phyloP scores from a whole-genome alignment of 208 protist species.

The Trypanosomatidae sp. region DNA sequence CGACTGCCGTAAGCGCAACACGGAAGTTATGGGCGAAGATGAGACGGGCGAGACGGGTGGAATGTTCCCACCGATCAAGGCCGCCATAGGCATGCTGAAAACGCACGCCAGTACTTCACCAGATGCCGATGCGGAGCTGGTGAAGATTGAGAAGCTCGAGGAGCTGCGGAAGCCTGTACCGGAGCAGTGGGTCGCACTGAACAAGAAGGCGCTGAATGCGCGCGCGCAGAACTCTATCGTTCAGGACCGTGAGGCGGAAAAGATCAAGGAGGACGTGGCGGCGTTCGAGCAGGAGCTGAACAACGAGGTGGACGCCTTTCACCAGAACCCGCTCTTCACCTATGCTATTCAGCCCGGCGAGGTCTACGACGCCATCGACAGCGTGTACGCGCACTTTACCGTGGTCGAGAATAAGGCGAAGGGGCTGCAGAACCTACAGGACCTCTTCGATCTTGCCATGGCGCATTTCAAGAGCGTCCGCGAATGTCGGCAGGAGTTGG shows the following conservation, averaged over 20 bases:
- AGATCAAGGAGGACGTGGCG: constrained; percentile 88
- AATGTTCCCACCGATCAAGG: constrained; percentile 92
- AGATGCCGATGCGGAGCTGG: constrained; percentile 74
- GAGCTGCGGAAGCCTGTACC: constrained; percentile 92
- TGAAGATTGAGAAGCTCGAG: constrained; percentile 91
- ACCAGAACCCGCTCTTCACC: constrained; percentile 83
- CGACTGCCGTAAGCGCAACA: constrained; percentile 88
- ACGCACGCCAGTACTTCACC: constrained; percentile 80
- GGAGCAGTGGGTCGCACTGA: constrained; percentile 89
- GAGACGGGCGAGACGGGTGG: constrained; percentile 82
- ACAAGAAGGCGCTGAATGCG: constrained; percentile 94
- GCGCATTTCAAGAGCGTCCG: constrained; percentile 94
- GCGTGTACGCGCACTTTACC: constrained; percentile 76
- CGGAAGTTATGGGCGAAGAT: constrained; percentile 82
- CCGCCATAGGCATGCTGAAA: constrained; percentile 92
- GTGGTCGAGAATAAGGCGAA: constrained; percentile 88
- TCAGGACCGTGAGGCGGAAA: constrained; percentile 92
- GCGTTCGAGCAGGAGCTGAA: constrained; percentile 79
- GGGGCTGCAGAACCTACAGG: constrained; percentile 91
- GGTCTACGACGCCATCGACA: constrained; percentile 90
- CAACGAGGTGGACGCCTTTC: constrained; percentile 78
- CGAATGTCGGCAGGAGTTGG: constrained; percentile 90
- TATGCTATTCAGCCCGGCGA: constrained; percentile 70
- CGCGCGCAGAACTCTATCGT: constrained; percentile 92
- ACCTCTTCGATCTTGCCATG: constrained; percentile 94